Percentiles rank a stretch among this genome's conserved stretches.
Evolutionary conservation across 2,329 filamentous ascomycete species (phyloP).

Genomic region (Hymenoscyphus occultus): DNA sequence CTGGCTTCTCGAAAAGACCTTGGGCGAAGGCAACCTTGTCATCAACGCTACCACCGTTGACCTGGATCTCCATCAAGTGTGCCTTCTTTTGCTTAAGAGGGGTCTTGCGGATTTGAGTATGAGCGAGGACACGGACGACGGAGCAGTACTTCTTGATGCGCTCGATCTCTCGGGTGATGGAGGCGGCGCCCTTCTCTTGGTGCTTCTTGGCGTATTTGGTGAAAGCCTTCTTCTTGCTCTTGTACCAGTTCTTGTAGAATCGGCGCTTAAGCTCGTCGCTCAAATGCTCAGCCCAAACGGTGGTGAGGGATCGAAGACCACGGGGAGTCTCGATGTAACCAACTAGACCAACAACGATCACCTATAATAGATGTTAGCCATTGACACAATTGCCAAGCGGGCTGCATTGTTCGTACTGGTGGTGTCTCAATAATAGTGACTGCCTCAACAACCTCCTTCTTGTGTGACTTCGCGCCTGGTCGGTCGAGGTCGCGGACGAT

Average conservation of each 20-base stretch:
- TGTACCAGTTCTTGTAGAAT: constrained; percentile 99
- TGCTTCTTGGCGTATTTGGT: constrained; percentile 99
- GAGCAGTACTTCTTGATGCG: constrained; percentile 99
- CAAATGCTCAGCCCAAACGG: constrained; percentile 99
- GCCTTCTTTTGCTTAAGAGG: constrained; percentile 99
- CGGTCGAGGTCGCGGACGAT: constrained; percentile 95
- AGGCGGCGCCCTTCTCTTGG: constrained; percentile 86
- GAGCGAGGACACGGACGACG: constrained; percentile 96
- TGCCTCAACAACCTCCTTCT: constrained; percentile 95
- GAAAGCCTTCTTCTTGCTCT: constrained; percentile 99
- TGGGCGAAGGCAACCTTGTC: constrained; percentile 97
- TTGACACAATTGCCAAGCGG: constrained; percentile 71
- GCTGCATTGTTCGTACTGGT: constrained; percentile 88
- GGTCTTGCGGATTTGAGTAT: constrained; percentile 99
- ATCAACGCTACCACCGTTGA: constrained; percentile 94
- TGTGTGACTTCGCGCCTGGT: constrained; percentile 98
- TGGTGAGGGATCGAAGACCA: constrained; percentile 98
- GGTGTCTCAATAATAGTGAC: constrained; percentile 87
- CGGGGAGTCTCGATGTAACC: constrained; percentile 99
- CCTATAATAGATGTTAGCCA: constrained; percentile 73
- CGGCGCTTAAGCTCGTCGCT: constrained; percentile 98
- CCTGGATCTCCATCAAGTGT: constrained; percentile 99
- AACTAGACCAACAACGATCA: constrained; percentile 99
- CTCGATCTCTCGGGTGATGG: constrained; percentile 96
- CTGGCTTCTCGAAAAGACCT: constrained; percentile 98